Evolutionary conservation across 2,329 filamentous ascomycete species (phyloP).

Genomic region (Colletotrichum chlorophyti): DNA sequence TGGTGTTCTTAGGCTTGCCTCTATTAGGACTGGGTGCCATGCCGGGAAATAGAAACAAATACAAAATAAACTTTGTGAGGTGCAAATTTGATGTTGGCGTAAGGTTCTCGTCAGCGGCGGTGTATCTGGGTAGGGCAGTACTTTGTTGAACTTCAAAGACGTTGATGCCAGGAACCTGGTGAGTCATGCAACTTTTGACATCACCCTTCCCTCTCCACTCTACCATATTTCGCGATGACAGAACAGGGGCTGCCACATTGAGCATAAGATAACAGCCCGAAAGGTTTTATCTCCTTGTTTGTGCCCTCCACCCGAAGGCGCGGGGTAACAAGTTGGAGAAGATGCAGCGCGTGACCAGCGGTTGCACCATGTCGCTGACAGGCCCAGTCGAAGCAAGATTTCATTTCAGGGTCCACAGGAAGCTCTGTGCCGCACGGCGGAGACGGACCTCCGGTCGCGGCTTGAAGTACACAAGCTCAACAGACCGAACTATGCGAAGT

Average conservation of each 20-base stretch:
- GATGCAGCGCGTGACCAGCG: conserved; percentile 5
- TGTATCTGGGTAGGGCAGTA: not conserved
- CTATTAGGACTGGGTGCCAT: not conserved
- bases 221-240: not conserved
- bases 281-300: too few relatives aligned
- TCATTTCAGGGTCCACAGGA: not conserved
- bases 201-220: not conserved
- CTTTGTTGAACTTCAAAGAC: not conserved
- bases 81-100: not conserved
- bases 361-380: conserved; percentile 3
- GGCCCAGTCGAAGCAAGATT: not conserved
- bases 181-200: not conserved
- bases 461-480: not conserved
- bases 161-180: not conserved
- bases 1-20: conserved; percentile 3
- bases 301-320: not conserved
- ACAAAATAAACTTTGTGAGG: too few relatives aligned
- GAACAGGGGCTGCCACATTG: not conserved
- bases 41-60: too few relatives aligned
- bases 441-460: conserved; percentile 15
- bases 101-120: not conserved
- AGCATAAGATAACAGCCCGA: not conserved
- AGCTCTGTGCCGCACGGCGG: conserved; percentile 4
- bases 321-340: conserved; percentile 8
- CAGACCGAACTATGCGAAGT: not conserved